phyloP scores from a whole-genome alignment of 2,329 filamentous ascomycete genomes.

The Neofusicoccum ribis region DNA sequence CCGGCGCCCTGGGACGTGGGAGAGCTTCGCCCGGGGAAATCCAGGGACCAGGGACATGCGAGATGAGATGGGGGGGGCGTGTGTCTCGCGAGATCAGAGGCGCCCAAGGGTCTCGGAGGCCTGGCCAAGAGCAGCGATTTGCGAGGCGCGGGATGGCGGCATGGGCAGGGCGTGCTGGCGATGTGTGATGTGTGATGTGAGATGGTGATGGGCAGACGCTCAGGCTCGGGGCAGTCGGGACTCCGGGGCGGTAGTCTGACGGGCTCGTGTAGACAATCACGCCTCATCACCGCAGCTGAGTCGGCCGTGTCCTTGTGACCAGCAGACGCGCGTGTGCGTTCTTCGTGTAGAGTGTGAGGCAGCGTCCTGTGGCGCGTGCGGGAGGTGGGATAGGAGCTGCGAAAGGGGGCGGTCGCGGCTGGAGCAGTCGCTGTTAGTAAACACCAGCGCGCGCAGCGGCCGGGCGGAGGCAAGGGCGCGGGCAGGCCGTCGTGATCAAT shows the following conservation, averaged over 20 bases:
- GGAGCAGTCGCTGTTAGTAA: slow-evolving; percentile 9
- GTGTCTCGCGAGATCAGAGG: neutral
- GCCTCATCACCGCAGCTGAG: neutral
- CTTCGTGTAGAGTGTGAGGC: slow-evolving; percentile 7
- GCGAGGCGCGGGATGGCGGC: too few relatives aligned
- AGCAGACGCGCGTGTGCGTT: slow-evolving; percentile 1
- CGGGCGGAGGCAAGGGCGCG: neutral
- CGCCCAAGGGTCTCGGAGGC: neutral
- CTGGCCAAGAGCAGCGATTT: neutral
- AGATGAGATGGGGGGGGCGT: neutral
- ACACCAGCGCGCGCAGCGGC: neutral
- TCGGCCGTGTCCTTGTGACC: slow-evolving; percentile 12
- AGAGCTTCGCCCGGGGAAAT: neutral
- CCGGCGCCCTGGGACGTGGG: neutral
- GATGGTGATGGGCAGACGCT: slow-evolving; percentile 8
- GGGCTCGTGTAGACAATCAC: slow-evolving; percentile 12
- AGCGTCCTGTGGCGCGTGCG: slow-evolving; percentile 1
- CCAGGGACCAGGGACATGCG: slow-evolving; percentile 5
- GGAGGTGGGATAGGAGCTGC: neutral
- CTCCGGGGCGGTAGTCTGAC: neutral
- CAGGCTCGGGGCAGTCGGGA: neutral
- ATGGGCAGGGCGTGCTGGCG: neutral
- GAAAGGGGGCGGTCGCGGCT: neutral
- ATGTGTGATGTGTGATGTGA: neutral
- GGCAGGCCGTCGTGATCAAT: too few relatives aligned